A percentile compares a stretch with the other conserved stretches of the same genome.
phyloP scores from a whole-genome alignment of 768 basidiomycete species.

The Mycena leptocephala region DNA sequence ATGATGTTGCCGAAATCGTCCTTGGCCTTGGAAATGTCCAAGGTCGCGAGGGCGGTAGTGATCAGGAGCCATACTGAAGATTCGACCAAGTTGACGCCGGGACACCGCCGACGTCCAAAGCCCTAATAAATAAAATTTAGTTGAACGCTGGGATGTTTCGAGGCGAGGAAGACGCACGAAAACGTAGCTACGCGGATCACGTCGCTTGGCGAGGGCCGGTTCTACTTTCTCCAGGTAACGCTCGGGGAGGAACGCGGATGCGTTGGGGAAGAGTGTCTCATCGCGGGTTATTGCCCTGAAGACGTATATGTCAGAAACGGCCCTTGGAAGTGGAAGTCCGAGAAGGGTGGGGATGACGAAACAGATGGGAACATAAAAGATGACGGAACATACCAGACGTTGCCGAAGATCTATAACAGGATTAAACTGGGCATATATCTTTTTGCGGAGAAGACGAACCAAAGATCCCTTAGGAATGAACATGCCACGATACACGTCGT shows the following conservation, averaged over 20 bases:
- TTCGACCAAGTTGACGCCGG: slow-evolving; percentile 76
- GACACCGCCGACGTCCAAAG: slow-evolving; percentile 72
- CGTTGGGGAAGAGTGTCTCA: slow-evolving; percentile 60
- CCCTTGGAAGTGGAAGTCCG: slow-evolving; percentile 1
- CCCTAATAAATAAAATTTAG: background rate
- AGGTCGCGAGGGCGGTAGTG: slow-evolving; percentile 69
- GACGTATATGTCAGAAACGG: slow-evolving; percentile 23
- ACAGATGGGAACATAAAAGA: slow-evolving; percentile 42
- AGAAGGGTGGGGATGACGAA: slow-evolving; percentile 6
- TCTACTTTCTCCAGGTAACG: slow-evolving; percentile 40
- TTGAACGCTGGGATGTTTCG: too few species aligned
- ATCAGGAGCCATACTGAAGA: slow-evolving; percentile 74
- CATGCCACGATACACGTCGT: slow-evolving; percentile 74
- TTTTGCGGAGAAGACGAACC: slow-evolving; percentile 47
- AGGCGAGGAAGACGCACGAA: slow-evolving; percentile 20
- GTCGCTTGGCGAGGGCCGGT: slow-evolving; percentile 30
- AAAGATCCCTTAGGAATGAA: slow-evolving; percentile 77
- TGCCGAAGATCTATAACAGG: slow-evolving; percentile 63
- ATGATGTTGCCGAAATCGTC: slow-evolving; percentile 64
- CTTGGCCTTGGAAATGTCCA: slow-evolving; percentile 68
- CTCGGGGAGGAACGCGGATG: slow-evolving; percentile 40
- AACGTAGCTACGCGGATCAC: slow-evolving; percentile 36
- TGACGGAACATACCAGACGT: slow-evolving; percentile 66
- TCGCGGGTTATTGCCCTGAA: slow-evolving; percentile 67
- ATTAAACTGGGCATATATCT: slow-evolving; percentile 1